phyloP scores from a whole-genome alignment of 139 green algal genomes.

The Chlamydomonas sphaeroides region DNA sequence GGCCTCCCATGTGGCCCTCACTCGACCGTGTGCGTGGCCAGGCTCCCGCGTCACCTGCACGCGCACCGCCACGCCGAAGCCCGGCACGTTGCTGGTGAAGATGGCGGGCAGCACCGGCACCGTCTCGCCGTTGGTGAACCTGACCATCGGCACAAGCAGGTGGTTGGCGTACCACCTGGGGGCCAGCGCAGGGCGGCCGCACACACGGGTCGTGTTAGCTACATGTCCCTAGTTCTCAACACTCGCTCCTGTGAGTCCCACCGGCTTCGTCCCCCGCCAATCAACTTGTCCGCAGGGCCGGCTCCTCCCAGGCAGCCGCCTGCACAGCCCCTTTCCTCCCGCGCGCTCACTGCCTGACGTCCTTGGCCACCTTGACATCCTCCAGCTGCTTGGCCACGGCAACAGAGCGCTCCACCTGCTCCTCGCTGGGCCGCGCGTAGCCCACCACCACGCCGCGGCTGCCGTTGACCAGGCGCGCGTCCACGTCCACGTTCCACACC shows the following conservation, averaged over 20 bases:
- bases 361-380: not conserved
- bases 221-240: no score
- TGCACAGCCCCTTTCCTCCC: no score
- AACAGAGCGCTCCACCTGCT: no score
- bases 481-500: conserved; percentile 53
- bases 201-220: no score
- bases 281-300: not conserved
- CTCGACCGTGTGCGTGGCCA: no score
- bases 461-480: conserved; percentile 69
- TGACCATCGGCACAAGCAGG: not conserved
- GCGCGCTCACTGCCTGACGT: no score
- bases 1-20: no score
- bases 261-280: not conserved
- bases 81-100: conserved; percentile 3
- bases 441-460: conserved; percentile 58
- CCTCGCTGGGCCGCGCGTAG: not conserved
- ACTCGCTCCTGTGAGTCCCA: no score
- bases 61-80: not conserved
- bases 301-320: not conserved
- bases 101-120: not conserved
- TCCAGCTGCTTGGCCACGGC: no score
- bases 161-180: not conserved
- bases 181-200: no score
- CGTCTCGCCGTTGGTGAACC: not conserved
- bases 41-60: no score